phyloP scores from a whole-genome alignment of 495 filamentous ascomycete species.

The Cercophora scortea region DNA sequence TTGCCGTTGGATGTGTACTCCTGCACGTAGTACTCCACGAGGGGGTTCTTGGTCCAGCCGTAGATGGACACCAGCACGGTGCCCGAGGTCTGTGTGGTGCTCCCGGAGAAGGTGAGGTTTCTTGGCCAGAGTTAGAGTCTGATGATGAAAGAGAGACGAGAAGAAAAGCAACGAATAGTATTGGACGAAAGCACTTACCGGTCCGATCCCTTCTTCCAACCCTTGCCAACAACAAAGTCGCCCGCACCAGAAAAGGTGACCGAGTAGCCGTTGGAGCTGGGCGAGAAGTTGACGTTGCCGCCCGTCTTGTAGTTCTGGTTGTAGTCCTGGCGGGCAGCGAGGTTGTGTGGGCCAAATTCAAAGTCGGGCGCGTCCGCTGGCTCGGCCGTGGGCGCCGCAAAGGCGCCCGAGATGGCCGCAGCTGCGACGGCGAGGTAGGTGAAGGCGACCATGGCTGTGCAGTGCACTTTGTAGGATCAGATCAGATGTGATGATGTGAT shows the following conservation, averaged over 20 bases:
- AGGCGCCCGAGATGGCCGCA: slow-evolving; percentile 9
- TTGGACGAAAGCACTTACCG: slow-evolving; percentile 24
- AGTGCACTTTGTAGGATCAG: background rate
- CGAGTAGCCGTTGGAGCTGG: slow-evolving; percentile 23
- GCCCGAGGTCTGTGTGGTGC: slow-evolving; percentile 7
- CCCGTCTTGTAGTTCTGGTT: slow-evolving; percentile 31
- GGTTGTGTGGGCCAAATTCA: slow-evolving; percentile 16
- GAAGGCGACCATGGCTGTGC: slow-evolving; percentile 16
- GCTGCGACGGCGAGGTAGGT: slow-evolving; percentile 13
- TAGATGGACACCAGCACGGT: slow-evolving; percentile 37
- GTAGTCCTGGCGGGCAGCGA: slow-evolving; percentile 28
- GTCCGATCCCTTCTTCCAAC: slow-evolving; percentile 42
- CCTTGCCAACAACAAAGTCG: slow-evolving; percentile 54
- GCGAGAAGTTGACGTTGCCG: slow-evolving; percentile 23
- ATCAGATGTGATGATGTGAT: background rate
- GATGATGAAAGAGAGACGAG: background rate
- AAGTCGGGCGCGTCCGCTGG: slow-evolving; percentile 19
- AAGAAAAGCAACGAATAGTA: background rate
- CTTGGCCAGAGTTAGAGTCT: background rate
- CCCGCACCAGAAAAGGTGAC: slow-evolving; percentile 34
- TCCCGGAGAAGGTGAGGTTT: slow-evolving; percentile 16
- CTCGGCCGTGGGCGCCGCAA: slow-evolving; percentile 15
- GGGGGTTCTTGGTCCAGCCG: slow-evolving; percentile 53
- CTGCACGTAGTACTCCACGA: slow-evolving; percentile 58
- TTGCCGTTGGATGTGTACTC: slow-evolving; percentile 51